Evolutionary conservation across 2,329 filamentous ascomycete genomes (phyloP), one percentile per base, ranked within the genome.

Genomic region (Basipetospora chlamydospora): DNA sequence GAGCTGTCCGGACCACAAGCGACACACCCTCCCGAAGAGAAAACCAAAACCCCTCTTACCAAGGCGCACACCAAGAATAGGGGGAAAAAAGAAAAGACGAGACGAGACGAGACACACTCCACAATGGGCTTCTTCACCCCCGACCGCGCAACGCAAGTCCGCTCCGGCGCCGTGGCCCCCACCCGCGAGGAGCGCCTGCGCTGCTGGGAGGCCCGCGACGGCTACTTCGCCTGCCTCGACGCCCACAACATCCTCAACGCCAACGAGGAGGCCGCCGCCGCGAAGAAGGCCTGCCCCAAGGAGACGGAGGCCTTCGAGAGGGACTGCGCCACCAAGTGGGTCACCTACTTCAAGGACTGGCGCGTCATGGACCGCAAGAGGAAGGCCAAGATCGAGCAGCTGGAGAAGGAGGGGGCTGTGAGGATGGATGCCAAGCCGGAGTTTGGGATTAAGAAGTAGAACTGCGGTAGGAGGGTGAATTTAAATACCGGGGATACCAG

Each of bases 261-360:
- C 13, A 49, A 51, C 42, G 49, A 52, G n/a, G 52, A 49, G 6
- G 59, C 59, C 23, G 54, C 56, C 33, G 46, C 43, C 5, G 51
- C 57, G 2, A 49, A 48, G 6, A 54, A 50, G 37, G 54, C 56
- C 26, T 70, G 66, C 42, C 53, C 55, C 17, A 39, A 43, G 28
- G 53, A 66, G 53, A 50, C 51, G 17, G 52, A 48, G 21, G 70
- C 66, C 40, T 93, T 96, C 50, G 85, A 93, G 60, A 68, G 70
- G 47, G 82, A 88, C 53, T 98, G 90, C 57, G 85, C 86, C 13
- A 70, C 67, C 41, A 87, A 86, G 53, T 98, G 90, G 90, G 90
- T 95, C 42, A 85, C 86, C 60, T 96, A 98, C 59, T 98, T 98
- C 62, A 95, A 96, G 66, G 87, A 95, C 59, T 81, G 86, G 61